phyloP scores from a whole-genome alignment of 305 asterid species.

The Rubia tinctorum region DNA sequence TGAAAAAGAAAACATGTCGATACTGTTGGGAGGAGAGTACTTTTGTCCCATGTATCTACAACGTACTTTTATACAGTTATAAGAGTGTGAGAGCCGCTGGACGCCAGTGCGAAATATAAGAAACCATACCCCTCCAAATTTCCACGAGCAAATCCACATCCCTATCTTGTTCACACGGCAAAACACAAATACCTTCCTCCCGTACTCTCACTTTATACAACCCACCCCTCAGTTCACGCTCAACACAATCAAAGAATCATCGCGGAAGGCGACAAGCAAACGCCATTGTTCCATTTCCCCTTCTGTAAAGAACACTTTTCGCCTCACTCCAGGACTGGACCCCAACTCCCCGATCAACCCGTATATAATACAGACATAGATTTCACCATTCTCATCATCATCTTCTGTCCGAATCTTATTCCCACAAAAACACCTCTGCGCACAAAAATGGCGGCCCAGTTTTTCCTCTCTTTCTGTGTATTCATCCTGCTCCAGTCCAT shows the following conservation, averaged over 20 bases:
- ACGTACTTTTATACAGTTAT: too few species aligned
- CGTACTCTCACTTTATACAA: background rate
- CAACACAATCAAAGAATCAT: background rate
- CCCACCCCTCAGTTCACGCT: background rate
- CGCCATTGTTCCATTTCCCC: background rate
- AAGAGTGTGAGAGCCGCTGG: background rate
- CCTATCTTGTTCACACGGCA: slow-evolving; percentile 1
- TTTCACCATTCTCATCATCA: slow-evolving; percentile 10
- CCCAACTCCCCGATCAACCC: too few species aligned
- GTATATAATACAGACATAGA: too few species aligned
- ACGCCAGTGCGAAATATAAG: background rate
- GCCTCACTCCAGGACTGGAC: too few species aligned
- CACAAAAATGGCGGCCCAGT: slow-evolving; percentile 4
- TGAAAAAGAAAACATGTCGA: too few species aligned
- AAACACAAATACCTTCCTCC: background rate
- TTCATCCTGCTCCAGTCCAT: slow-evolving; percentile 14
- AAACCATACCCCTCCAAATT: too few species aligned
- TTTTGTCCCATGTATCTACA: background rate
- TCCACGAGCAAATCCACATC: background rate
- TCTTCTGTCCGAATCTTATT: background rate
- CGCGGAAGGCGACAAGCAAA: background rate
- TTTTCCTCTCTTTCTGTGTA: slow-evolving; percentile 3
- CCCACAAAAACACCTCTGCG: too few species aligned
- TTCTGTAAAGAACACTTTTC: background rate
- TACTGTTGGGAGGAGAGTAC: too few species aligned